Base-by-base conservation (phyloP, 2,329 filamentous ascomycete species). In the Xylaria sp. region DNA sequence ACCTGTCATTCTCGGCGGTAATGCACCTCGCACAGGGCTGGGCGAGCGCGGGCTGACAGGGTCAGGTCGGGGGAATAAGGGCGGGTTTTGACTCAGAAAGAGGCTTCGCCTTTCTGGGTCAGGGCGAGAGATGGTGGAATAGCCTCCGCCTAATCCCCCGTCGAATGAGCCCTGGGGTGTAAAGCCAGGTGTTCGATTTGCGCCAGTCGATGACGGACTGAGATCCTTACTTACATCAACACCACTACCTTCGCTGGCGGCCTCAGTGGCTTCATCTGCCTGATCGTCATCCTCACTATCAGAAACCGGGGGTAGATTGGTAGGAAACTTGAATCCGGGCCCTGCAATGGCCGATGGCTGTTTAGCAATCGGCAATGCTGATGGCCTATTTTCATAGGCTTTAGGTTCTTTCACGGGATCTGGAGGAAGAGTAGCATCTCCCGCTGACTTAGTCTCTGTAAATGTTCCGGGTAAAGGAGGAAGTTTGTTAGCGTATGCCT, bases 11-110 rank as follows among this genome's bases (percentile, higher is more conserved):
- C 82, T 79, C 61, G 78, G 74, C 31, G 86, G 85, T 29, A 87
- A 76, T 40, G 85, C 81, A 54, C 81, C 79, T 33, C 89, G 85
- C 25, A 91, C 77, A 1, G 90, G 90, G 66, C 90, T 93, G 1
- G 90, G 90, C 9, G 90, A 92, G 35, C 89, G 85, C 47, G 90
- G 88, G 66, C 85, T 88, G n/a, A 80, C 78, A 19, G 77, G 78
- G 33, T 75, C 80, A 23, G 84, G 79, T 33, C 83, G 85, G 9
- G 85, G 78, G 57, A 90, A 84, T 23, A 83, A 64, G 0, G 85
- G 84, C 17, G 79, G 80, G 40, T 78, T 81, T 38, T 78, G 78
- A 58, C 75, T 75, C 38, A 86, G 71, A 73, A 88, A 88, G 4
- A 87, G 73, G 15, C 77, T 69, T 62, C 75, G 74, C 43, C 72